Evolutionary conservation across 2,329 filamentous ascomycete species (phyloP), one percentile per base, ranked within the genome.

Genomic region (Pseudogymnoascus sp.): DNA sequence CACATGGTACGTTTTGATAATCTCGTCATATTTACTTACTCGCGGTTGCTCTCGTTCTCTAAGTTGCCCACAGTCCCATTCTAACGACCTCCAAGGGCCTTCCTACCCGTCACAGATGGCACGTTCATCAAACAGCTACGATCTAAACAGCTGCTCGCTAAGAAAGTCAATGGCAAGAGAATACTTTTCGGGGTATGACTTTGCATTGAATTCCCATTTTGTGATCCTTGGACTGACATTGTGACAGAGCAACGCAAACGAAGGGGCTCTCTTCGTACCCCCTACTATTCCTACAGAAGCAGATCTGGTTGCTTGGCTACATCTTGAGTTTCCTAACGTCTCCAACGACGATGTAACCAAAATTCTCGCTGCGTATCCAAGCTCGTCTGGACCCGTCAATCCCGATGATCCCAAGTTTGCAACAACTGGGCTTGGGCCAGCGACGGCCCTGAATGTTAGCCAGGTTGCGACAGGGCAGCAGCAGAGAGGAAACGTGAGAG

Each of bases 401-500:
- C 35, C 37, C 44, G 53, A 63, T 5, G 47, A 62, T 42, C 66
- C 67, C 5, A 65, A 68, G 16, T 75, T 73, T 53, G 75, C 74
- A 18, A 76, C 75, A 3, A 67, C 69, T 21, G 77, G 74, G 12
- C 66, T 70, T 42, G 62, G 44, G 5, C 68, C 70, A 1, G 70
- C 74, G 0, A 79, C 75, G 0, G 77, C 78, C 0, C 62, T 80
- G 18, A 78, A 78, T 60, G 71, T 77, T 37, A 76, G 75, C 47
- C 71, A 73, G 18, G 73, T 77, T 25, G 78, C 72, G 0, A 76
- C 73, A 0, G 80, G 80, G 7, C 77, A 80, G 62, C 80, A 83
- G 64, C 79, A 83, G 65, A 75, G 78, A 16, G 80, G 79, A 5
- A 72, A 76, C 21, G 40, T 44, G 18, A 23, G 40, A 14, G 5